These are phyloP conservation scores for Pleodorina starrii DNA, from an alignment of 139 green algal species.

Conservation along the genomic window DNA sequence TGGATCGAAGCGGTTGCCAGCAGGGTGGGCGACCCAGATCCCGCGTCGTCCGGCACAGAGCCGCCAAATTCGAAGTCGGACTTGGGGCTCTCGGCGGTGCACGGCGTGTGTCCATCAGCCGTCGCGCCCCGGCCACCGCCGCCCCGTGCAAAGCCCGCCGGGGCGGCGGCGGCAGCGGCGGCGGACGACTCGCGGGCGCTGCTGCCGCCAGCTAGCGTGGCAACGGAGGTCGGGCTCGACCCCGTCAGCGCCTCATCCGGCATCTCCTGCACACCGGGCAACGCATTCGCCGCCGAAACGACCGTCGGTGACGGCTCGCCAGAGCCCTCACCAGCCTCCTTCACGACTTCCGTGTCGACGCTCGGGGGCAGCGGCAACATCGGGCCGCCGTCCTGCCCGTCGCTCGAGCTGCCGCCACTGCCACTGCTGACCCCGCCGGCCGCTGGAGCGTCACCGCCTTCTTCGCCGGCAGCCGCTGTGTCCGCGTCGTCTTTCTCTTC, in stretches of 20 bases:
- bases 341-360: neutral
- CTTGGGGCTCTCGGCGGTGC: neutral
- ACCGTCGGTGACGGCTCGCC: neutral
- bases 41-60: neutral
- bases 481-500: too few species aligned
- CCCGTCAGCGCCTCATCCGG: neutral
- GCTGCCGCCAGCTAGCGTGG: neutral
- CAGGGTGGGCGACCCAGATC: slow-evolving; percentile 13
- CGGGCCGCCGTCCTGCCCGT: too few species aligned
- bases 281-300: neutral
- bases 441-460: neutral
- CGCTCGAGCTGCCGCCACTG: too few species aligned
- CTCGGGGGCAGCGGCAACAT: neutral
- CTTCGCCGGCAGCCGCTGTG: neutral
- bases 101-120: neutral
- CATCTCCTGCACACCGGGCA: neutral
- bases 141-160: neutral
- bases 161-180: too few species aligned
- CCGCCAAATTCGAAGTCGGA: slow-evolving; percentile 36
- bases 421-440: too few species aligned
- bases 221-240: neutral
- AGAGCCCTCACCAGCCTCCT: neutral
- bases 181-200: neutral
- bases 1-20: neutral
- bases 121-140: neutral